Evolutionary conservation across 2,329 filamentous ascomycete species (phyloP).

Genomic region (Alternaria gaisen): DNA sequence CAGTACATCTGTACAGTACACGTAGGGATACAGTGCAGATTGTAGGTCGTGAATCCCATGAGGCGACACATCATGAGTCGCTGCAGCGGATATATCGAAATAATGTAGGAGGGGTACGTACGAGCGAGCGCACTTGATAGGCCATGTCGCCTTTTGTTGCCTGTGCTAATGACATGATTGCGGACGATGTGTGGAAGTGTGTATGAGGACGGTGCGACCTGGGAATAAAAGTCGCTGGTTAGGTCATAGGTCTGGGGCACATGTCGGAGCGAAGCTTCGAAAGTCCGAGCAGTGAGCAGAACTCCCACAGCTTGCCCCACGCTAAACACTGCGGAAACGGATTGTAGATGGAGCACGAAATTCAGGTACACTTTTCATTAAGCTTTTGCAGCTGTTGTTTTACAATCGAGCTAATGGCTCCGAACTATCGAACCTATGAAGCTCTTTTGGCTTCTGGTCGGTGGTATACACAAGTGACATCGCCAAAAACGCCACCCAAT

Average conservation of each 20-base stretch:
- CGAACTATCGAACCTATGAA: not conserved
- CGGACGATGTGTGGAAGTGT: slow-evolving; percentile 13
- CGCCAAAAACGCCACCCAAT: slow-evolving; percentile 19
- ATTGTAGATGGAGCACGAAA: not conserved
- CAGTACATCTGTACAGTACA: not conserved
- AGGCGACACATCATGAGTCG: not conserved
- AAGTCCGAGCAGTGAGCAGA: slow-evolving; percentile 36
- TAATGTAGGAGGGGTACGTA: slow-evolving; percentile 33
- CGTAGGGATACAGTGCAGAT: not conserved
- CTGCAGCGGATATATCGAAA: not conserved
- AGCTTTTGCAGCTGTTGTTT: not conserved
- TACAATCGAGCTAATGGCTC: not conserved
- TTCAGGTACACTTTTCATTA: slow-evolving; percentile 1
- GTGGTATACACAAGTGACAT: slow-evolving; percentile 11
- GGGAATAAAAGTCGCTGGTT: slow-evolving; percentile 49
- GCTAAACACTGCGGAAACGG: not conserved
- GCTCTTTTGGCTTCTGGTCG: not conserved
- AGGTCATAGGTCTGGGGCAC: slow-evolving; percentile 41
- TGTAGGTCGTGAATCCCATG: not conserved
- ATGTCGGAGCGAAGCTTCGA: slow-evolving; percentile 39
- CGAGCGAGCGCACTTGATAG: slow-evolving; percentile 52
- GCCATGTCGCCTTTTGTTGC: slow-evolving; percentile 48
- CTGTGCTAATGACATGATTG: slow-evolving; percentile 48
- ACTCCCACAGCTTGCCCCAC: slow-evolving; percentile 4
- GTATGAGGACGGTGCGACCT: slow-evolving; percentile 34